Evolutionary conservation across 2,329 filamentous ascomycete genomes (phyloP).

Genomic region (Pestalotiopsis sp.): DNA sequence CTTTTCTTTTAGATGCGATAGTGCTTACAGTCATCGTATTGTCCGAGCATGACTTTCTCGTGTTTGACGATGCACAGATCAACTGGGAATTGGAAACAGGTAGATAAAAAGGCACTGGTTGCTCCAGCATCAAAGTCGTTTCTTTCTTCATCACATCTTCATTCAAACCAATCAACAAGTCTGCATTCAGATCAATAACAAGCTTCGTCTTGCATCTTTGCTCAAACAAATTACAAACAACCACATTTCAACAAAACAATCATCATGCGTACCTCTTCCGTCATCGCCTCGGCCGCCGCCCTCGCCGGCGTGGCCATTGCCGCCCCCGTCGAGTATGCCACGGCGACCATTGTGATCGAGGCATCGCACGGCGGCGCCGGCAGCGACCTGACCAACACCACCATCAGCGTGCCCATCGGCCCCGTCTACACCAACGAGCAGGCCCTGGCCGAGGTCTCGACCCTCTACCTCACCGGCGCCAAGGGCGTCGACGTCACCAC

Average conservation of each 20-base stretch:
- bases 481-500: constrained; percentile 6
- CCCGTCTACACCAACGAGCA: constrained; percentile 15
- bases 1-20: background rate
- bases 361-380: constrained; percentile 15
- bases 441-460: constrained; percentile 22
- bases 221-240: background rate
- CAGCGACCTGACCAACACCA: constrained; percentile 3
- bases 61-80: background rate
- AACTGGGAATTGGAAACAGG: background rate
- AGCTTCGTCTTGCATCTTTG: background rate
- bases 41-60: background rate
- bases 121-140: background rate
- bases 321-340: background rate
- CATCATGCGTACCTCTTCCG: constrained; percentile 22
- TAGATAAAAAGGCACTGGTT: background rate
- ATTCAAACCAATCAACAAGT: background rate
- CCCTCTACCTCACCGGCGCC: constrained; percentile 23
- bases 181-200: background rate
- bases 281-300: constrained; percentile 18
- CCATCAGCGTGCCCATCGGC: constrained; percentile 18
- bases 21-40: background rate
- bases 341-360: constrained; percentile 21
- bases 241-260: background rate
- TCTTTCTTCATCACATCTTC: background rate
- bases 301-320: background rate